phyloP scores from a whole-genome alignment of 2,329 filamentous ascomycete genomes.

The Ascocoryne sarcoides region DNA sequence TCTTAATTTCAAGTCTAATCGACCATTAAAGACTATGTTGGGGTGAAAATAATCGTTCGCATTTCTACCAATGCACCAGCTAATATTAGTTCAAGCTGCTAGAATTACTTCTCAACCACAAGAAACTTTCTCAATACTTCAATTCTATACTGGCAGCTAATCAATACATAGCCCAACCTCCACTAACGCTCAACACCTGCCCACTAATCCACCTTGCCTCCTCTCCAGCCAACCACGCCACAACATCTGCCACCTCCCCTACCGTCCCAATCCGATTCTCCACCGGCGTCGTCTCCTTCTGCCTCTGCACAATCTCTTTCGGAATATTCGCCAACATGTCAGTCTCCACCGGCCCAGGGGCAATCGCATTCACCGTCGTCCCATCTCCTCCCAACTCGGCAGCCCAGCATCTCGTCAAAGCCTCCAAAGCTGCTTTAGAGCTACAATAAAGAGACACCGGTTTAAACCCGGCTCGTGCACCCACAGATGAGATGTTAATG shows the following conservation, averaged over 20 bases:
- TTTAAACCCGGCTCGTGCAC: conserved; percentile 37
- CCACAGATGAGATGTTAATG: conserved; percentile 51
- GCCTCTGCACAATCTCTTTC: conserved; percentile 12
- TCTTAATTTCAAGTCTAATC: no score
- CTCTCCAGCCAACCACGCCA: conserved; percentile 38
- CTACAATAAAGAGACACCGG: conserved; percentile 42
- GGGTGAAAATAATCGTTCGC: no score
- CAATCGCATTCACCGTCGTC: conserved; percentile 4
- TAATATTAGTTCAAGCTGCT: no score
- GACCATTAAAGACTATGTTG: no score
- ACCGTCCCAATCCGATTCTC: conserved; percentile 31
- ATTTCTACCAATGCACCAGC: no score
- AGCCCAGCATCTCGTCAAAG: conserved; percentile 49
- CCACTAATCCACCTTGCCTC: conserved; percentile 40
- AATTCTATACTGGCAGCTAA: neutral
- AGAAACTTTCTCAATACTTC: no score
- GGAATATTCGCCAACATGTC: conserved; percentile 10
- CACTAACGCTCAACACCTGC: conserved; percentile 13
- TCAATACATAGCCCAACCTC: conserved; percentile 14
- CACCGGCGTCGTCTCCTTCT: conserved; percentile 10
- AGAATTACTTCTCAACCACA: no score
- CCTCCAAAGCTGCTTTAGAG: conserved; percentile 52
- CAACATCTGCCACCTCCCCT: conserved; percentile 38
- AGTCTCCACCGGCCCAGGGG: conserved; percentile 3
- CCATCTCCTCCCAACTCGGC: conserved; percentile 2